These are phyloP conservation scores for Picea mariana DNA, from an alignment of 83 land plant genomes.

Conservation along the genomic window DNA sequence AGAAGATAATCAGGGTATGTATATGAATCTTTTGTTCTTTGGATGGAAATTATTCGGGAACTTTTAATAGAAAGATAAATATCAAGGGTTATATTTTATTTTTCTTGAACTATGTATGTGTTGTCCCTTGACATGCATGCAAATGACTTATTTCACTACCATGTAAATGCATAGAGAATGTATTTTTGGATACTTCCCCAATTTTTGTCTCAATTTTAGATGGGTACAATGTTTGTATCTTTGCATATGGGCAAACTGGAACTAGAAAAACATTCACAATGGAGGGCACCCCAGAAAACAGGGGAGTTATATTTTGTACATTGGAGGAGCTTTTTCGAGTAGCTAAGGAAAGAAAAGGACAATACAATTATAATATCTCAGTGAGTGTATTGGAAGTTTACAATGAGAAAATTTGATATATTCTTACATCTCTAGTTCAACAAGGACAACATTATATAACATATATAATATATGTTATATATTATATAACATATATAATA, in stretches of 20 bases:
- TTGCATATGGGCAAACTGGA: conserved; percentile 94
- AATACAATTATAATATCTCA: conserved; percentile 67
- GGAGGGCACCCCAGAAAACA: conserved; percentile 66
- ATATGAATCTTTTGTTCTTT: not conserved
- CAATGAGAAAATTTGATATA: conserved; percentile 94
- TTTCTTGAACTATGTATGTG: not conserved
- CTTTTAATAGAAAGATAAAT: not conserved
- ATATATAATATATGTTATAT: no score
- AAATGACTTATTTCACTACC: not conserved
- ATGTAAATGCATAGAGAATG: conserved; percentile 55
- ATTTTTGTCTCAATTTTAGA: conserved; percentile 85
- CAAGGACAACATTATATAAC: conserved; percentile 45
- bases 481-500: no score
- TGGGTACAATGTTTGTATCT: conserved; percentile 92
- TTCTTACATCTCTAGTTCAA: conserved; percentile 54
- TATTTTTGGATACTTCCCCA: conserved; percentile 84
- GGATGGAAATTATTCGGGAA: no score
- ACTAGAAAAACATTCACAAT: conserved; percentile 93
- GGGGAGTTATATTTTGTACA: conserved; percentile 92
- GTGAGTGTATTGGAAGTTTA: conserved; percentile 98
- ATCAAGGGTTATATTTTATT: not conserved
- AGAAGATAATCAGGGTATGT: conserved; percentile 69
- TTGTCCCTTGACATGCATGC: not conserved
- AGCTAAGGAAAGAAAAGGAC: conserved; percentile 53
- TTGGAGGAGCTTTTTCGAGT: conserved; percentile 81